Base-by-base conservation (phyloP, 2,329 filamentous ascomycete genomes). In the Fusarium annulatum region DNA sequence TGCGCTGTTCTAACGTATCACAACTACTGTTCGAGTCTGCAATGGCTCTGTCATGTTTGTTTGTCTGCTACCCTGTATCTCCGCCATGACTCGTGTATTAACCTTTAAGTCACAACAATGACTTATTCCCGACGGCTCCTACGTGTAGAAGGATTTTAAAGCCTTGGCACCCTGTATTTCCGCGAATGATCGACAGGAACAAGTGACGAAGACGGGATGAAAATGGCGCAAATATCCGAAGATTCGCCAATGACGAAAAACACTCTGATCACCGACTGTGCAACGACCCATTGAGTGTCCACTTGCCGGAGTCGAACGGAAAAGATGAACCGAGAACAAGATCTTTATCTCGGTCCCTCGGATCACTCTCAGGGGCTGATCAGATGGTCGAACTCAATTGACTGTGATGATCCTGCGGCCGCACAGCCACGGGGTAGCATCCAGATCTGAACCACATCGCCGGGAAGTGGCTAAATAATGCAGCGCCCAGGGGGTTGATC, bases 371-470 rank as follows among this genome's bases (percentile, higher is more conserved):
- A 53, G 34, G 51, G 51, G 51, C 19, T 7, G 5, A 28, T 38
- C 34, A 1, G 41, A 57, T n/a, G 10, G 14, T 21, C 2, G 2
- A 48, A 18, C 2, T 28, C 41, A 36, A 58, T 58, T 48, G 12
- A 18, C 10, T 26, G 34, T 26, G 59, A 58, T 55, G 5, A n/a
- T 21, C 19, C 18, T 38, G 42, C 46, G 55, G 55, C 57, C 57
- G 64, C 26, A 28, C 43, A 30, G 58, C 19, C 15, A 53, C 66
- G 66, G 64, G 33, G 38, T 36, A 46, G 36, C 43, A 63, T 41
- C 65, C 59, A 53, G 65, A 69, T 69, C 67, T 59, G 45, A 69
- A 59, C 67, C 65, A 49, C 36, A 59, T 58, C 34, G 36, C 67
- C 45, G 67, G 67, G 41, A 69, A 10, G 19, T 34, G 39, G 23